These are phyloP conservation scores for Phaeolepiota aurea DNA, from an alignment of 768 basidiomycete genomes.

Conservation along the genomic window DNA sequence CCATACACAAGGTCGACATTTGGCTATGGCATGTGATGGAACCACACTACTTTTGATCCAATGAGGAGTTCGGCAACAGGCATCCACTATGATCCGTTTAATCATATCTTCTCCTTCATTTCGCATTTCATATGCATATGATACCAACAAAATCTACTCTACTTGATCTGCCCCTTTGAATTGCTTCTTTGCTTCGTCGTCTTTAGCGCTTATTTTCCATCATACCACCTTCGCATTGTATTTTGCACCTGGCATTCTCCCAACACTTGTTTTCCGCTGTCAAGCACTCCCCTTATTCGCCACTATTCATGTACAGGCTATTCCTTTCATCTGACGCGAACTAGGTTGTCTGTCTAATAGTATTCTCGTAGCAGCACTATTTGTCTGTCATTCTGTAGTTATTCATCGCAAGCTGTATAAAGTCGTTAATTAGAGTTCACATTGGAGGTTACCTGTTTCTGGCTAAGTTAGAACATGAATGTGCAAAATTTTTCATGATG, in stretches of 20 bases:
- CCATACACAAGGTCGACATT: slow-evolving; percentile 71
- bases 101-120: slow-evolving; percentile 19
- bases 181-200: slow-evolving; percentile 32
- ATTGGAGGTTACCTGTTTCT: slow-evolving; percentile 6
- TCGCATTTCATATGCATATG: slow-evolving; percentile 13
- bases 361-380: slow-evolving; percentile 52
- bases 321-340: slow-evolving; percentile 38
- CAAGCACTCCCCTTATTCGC: slow-evolving; percentile 32
- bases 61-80: slow-evolving; percentile 15
- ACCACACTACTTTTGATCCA: background rate
- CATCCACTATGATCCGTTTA: slow-evolving; percentile 29
- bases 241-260: slow-evolving; percentile 57
- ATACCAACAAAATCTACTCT: slow-evolving; percentile 33
- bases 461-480: background rate
- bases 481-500: slow-evolving; percentile 1
- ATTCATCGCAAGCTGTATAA: slow-evolving; percentile 50
- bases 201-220: slow-evolving; percentile 27
- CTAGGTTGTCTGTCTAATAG: slow-evolving; percentile 65
- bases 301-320: slow-evolving; percentile 49
- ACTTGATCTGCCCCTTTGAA: slow-evolving; percentile 32
- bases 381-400: slow-evolving; percentile 69
- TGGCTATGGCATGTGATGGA: slow-evolving; percentile 69
- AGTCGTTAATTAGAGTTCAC: slow-evolving; percentile 34
- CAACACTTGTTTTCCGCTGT: slow-evolving; percentile 46
- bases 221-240: slow-evolving; percentile 53